Base-by-base conservation (phyloP, 352 stramenopile genomes). In the Pythium dissotocum region DNA sequence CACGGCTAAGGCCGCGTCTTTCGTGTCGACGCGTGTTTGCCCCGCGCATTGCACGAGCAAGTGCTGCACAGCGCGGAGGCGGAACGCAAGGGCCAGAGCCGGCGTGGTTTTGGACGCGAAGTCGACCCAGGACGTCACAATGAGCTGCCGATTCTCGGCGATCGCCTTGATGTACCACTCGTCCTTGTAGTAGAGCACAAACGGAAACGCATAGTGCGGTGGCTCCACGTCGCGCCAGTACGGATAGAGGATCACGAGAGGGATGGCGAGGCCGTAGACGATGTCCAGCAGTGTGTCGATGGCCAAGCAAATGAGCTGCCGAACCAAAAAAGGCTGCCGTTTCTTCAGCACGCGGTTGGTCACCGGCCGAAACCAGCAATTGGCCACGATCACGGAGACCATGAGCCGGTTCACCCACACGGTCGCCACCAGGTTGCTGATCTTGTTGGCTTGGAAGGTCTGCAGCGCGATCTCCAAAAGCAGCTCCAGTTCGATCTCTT, bases 291-390 rank as follows among this genome's bases (percentile, higher is more conserved):
- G 9, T 42, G 61, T 68, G 40, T 78, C 61, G 6, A 70, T 10
- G 0, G 65, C 48, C 38, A 61, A 16, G 2, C 65, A 58, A 6
- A 28, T 6, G 0, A 67, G 42, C 33, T 72, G 44, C 26, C 71
- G 70, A n/a, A 61, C 52, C 2, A 68, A 6, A 1, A 44, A 21
- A 1, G 16, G 40, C n/a, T 48, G 30, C 36, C 33, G 67, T 1
- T 61, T 46, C 35, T 38, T 46, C 40, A 56, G 60, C 0, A 44
- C 48, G 26, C 36, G 60, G 24, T 78, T 65, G 12, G 73, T 26
- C 2, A 68, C 18, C 2, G 64, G 68, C 1, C 61, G 33, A 42
- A 63, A 70, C 71, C 68, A 75, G 60, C 71, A 78, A 28, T 76
- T 70, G 28, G 55, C 12, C 6, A 76, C 38, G 30, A 76, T 21